Evolutionary conservation across 192 early-diverging fungal genomes (phyloP), one percentile per base, ranked within the genome.

Genomic region (Pilobolus umbonatus): DNA sequence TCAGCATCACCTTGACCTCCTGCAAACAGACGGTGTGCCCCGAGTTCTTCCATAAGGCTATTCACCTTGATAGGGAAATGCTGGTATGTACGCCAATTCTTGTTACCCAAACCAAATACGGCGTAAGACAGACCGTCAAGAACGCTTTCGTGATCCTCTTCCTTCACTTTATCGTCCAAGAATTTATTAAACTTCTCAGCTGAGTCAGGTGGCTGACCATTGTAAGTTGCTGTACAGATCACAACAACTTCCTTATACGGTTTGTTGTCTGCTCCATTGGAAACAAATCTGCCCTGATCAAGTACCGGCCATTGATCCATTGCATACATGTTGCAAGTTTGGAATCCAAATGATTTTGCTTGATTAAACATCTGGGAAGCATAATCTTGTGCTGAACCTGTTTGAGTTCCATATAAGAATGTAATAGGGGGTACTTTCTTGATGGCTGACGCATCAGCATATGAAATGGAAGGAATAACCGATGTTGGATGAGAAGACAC

Each of bases 91-190:
- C 75, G 49, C 79, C 80, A 81, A 48, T 79, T 67, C 31, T 67
- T 62, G 51, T 85, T 85, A 30, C 83, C 83, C 42, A 73, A 69
- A 39, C 83, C 83, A 68, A 85, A 83, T 8, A 83, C 80, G 14
- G 72, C 60, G 52, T 60, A 85, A 3, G 60, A 44, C 5, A 80
- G n/a, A 3, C 73, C 73, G 10, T 66, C 26, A 14, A 83, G 56
- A 1, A 65, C 61, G 19, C 57, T 55, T 19, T 61, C 48, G 34
- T 55, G n/a, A 8, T 65, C 48, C 50, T 26, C 5, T 34, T 35
- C 29, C 48, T 65, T 46, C 14, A 59, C 15, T 22, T 60, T 65
- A 22, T n/a, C 38, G 12, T 29, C 50, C 38, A 70, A 12, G 43
- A 56, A 68, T 29, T 63, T 62, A 54, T 58, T 49, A 62, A 83